These are phyloP conservation scores for Kodamaea suecica DNA, from an alignment of 1,139 yeast genomes.

Conservation along the genomic window DNA sequence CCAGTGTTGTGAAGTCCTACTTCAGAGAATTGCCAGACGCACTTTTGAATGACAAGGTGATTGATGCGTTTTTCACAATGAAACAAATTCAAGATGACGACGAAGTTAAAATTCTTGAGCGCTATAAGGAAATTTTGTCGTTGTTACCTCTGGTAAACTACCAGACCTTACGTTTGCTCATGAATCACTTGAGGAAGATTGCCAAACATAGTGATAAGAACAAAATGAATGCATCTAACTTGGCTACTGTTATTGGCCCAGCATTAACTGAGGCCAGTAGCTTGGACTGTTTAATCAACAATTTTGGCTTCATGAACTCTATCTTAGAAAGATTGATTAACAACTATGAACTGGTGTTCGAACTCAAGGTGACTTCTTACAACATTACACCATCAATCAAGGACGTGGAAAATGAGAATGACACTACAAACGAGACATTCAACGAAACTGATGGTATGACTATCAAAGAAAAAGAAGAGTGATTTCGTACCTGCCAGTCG, in stretches of 20 bases:
- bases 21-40: slow-evolving; percentile 90
- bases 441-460: slow-evolving; percentile 7
- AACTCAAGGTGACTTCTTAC: slow-evolving; percentile 6
- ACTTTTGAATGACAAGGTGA: slow-evolving; percentile 55
- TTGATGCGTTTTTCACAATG: slow-evolving; percentile 46
- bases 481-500: no score
- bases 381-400: slow-evolving; percentile 4
- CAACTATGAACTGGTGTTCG: slow-evolving; percentile 42
- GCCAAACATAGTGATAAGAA: slow-evolving; percentile 58
- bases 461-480: slow-evolving; percentile 3
- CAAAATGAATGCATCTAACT: slow-evolving; percentile 75
- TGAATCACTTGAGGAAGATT: slow-evolving; percentile 65
- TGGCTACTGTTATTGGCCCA: slow-evolving; percentile 74
- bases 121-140: slow-evolving; percentile 44
- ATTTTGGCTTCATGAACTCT: slow-evolving; percentile 56
- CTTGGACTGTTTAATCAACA: slow-evolving; percentile 46
- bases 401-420: slow-evolving; percentile 1
- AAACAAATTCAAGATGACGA: slow-evolving; percentile 29
- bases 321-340: slow-evolving; percentile 49
- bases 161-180: slow-evolving; percentile 61
- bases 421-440: neutral
- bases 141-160: slow-evolving; percentile 64
- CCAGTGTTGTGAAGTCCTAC: slow-evolving; percentile 84
- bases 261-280: slow-evolving; percentile 58
- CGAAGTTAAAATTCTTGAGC: slow-evolving; percentile 24